Evolutionary conservation across 805 yeast genomes (phyloP).

Genomic region (Metschnikowia lachancei): DNA sequence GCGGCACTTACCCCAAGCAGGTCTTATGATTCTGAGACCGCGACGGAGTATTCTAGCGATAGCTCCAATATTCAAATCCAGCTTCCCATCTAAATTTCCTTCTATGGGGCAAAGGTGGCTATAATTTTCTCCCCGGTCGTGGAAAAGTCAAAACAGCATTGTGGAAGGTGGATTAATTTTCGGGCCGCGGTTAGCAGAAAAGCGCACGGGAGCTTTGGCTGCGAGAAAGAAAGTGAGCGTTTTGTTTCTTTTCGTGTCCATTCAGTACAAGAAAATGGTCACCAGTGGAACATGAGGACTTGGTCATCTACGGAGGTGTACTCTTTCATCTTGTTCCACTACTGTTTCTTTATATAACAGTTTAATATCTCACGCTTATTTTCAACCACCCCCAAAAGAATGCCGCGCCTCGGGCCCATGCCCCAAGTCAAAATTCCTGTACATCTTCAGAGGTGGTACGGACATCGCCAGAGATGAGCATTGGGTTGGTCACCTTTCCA

Average conservation of each 20-base stretch:
- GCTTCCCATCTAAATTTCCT: slow-evolving; percentile 15
- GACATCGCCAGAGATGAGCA: too few relatives aligned
- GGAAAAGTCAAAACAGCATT: not conserved
- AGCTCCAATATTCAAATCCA: slow-evolving; percentile 32
- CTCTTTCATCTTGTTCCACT: not conserved
- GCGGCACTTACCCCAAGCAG: slow-evolving; percentile 3
- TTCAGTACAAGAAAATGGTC: too few relatives aligned
- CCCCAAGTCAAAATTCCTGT: not conserved
- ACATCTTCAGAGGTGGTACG: not conserved
- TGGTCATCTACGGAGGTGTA: not conserved
- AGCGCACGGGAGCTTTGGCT: too few relatives aligned
- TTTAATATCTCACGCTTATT: not conserved
- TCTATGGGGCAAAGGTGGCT: not conserved
- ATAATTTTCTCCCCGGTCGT: not conserved
- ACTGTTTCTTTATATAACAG: slow-evolving; percentile 1
- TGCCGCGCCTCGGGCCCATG: not conserved
- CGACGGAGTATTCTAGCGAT: slow-evolving; percentile 22
- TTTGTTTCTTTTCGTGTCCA: too few relatives aligned
- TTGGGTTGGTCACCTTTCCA: too few relatives aligned
- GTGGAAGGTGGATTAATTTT: too few relatives aligned
- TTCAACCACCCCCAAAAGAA: not conserved
- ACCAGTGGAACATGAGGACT: too few relatives aligned
- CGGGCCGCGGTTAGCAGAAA: too few relatives aligned
- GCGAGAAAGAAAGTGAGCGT: too few relatives aligned
- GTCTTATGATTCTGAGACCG: slow-evolving; percentile 11